phyloP scores from a whole-genome alignment of 169 alveolate genomes.

The Plasmodium malariae region DNA sequence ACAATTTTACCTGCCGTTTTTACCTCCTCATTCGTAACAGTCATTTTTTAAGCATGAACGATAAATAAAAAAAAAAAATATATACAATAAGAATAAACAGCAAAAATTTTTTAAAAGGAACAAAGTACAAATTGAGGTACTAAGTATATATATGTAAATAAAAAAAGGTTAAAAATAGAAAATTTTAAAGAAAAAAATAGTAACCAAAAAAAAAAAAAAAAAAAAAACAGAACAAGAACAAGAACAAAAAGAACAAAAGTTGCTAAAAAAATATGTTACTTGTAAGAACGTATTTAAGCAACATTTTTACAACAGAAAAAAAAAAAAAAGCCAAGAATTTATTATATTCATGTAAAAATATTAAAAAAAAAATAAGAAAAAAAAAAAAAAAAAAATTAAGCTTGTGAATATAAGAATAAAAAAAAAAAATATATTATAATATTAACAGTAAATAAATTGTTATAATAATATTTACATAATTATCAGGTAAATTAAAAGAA shows the following conservation, averaged over 20 bases:
- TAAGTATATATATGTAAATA: slow-evolving; percentile 5
- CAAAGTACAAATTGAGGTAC: slow-evolving; percentile 27
- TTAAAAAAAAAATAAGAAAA: slow-evolving; percentile 25
- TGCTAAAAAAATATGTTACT: slow-evolving; percentile 11
- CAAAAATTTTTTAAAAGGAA: slow-evolving; percentile 7
- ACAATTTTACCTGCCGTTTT: slow-evolving; percentile 75
- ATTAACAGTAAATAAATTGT: slow-evolving; percentile 10
- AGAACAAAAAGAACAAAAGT: neutral
- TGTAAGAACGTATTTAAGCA: slow-evolving; percentile 12
- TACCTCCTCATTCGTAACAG: slow-evolving; percentile 71
- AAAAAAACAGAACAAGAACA: slow-evolving; percentile 23
- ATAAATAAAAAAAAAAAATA: slow-evolving; percentile 3
- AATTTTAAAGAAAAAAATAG: slow-evolving; percentile 4
- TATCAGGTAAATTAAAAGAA: slow-evolving; percentile 37
- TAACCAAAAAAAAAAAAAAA: slow-evolving; percentile 4
- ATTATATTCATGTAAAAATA: neutral
- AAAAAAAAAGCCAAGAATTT: slow-evolving; percentile 23
- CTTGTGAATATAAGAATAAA: slow-evolving; percentile 22
- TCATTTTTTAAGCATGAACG: slow-evolving; percentile 34
- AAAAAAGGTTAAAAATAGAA: neutral
- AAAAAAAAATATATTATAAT: neutral
- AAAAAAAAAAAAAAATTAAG: slow-evolving; percentile 21
- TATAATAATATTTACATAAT: slow-evolving; percentile 16
- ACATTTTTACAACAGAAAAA: slow-evolving; percentile 39
- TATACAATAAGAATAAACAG: slow-evolving; percentile 14